phyloP scores from a whole-genome alignment of 2,329 filamentous ascomycete genomes.

The Rutstroemia sydowiana region DNA sequence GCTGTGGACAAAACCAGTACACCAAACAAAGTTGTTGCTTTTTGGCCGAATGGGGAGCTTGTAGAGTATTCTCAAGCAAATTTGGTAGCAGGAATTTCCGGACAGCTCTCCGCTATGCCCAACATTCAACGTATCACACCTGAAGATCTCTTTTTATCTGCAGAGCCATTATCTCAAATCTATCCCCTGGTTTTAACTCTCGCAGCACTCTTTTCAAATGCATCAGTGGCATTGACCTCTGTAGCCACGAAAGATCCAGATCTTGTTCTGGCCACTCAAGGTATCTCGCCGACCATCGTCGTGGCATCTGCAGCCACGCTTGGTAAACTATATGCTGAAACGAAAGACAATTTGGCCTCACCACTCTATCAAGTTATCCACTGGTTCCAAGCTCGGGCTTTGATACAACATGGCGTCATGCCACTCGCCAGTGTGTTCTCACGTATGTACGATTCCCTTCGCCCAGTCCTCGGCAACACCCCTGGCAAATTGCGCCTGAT shows the following conservation, averaged over 20 bases:
- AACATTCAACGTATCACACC: slow-evolving; percentile 64
- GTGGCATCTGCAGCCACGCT: slow-evolving; percentile 71
- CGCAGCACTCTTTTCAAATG: slow-evolving; percentile 74
- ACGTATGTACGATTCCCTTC: slow-evolving; percentile 50
- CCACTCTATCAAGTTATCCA: slow-evolving; percentile 60
- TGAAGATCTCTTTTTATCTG: slow-evolving; percentile 77
- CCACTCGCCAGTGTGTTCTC: slow-evolving; percentile 58
- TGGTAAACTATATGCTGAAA: slow-evolving; percentile 56
- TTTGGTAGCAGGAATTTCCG: slow-evolving; percentile 77
- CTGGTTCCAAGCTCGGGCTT: slow-evolving; percentile 60
- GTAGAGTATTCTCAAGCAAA: slow-evolving; percentile 78
- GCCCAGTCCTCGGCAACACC: slow-evolving; percentile 51
- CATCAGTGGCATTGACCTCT: slow-evolving; percentile 81
- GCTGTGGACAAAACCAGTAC: slow-evolving; percentile 46
- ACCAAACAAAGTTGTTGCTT: slow-evolving; percentile 51
- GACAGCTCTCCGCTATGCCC: slow-evolving; percentile 69
- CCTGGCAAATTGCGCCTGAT: slow-evolving; percentile 74
- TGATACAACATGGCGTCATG: slow-evolving; percentile 67
- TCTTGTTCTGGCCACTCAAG: slow-evolving; percentile 63
- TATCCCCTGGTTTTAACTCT: slow-evolving; percentile 77
- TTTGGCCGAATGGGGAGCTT: slow-evolving; percentile 64
- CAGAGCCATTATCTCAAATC: slow-evolving; percentile 70
- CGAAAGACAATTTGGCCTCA: slow-evolving; percentile 52
- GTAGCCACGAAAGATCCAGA: slow-evolving; percentile 69
- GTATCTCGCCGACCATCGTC: slow-evolving; percentile 73